phyloP scores from a whole-genome alignment of 192 early-diverging fungal genomes.

The Backusella liffmaniae region DNA sequence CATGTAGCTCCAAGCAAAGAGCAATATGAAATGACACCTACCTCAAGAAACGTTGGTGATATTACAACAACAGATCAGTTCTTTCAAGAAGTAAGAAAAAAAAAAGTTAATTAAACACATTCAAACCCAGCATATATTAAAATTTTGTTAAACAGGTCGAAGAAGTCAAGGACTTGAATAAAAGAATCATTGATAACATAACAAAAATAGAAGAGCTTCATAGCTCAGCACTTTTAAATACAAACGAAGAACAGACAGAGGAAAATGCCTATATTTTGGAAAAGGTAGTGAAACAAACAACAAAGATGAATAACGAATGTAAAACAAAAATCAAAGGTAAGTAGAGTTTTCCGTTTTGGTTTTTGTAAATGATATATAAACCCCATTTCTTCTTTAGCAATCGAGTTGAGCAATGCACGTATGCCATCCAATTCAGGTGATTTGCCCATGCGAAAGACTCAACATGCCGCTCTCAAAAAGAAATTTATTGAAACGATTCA shows the following conservation, averaged over 20 bases:
- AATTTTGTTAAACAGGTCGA: constrained; percentile 26
- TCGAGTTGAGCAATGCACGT: constrained; percentile 36
- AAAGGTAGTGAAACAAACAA: constrained; percentile 22
- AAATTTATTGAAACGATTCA: constrained; percentile 66
- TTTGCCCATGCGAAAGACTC: constrained; percentile 40
- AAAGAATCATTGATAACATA: constrained; percentile 32
- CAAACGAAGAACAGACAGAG: constrained; percentile 34
- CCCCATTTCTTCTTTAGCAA: constrained; percentile 12
- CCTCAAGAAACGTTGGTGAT: neutral
- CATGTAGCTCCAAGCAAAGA: constrained; percentile 21
- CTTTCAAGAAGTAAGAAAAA: constrained; percentile 33
- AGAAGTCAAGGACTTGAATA: constrained; percentile 32
- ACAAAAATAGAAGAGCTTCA: constrained; percentile 38
- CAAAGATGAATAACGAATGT: constrained; percentile 35
- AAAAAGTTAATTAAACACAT: neutral
- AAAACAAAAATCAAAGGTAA: constrained; percentile 56
- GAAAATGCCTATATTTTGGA: constrained; percentile 33
- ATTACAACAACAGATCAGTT: constrained; percentile 34
- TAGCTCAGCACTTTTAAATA: constrained; percentile 32
- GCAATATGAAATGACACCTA: constrained; percentile 35
- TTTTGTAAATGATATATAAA: neutral
- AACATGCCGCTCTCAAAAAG: constrained; percentile 52
- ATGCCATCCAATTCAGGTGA: constrained; percentile 31
- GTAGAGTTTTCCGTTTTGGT: neutral
- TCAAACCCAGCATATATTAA: neutral